Evolutionary conservation across 1,284 basidiomycete genomes (phyloP).

Genomic region (Rhizoctonia solani): DNA sequence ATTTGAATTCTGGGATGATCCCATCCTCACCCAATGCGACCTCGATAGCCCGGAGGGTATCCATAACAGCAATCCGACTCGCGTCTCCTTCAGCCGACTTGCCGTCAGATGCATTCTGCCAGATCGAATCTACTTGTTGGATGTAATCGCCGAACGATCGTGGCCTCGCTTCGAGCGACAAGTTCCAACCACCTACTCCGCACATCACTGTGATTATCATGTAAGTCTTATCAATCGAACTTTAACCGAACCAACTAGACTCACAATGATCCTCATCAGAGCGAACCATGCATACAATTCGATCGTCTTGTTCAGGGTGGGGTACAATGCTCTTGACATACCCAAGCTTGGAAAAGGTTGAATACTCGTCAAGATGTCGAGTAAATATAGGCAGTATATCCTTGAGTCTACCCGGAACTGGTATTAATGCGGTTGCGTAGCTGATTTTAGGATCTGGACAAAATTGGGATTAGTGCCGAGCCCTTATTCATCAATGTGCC

Average conservation of each 20-base stretch:
- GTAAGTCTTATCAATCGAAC: neutral
- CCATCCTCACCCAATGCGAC: neutral
- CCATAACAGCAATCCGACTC: slow-evolving; percentile 15
- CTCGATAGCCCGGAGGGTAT: slow-evolving; percentile 12
- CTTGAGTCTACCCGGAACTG: slow-evolving; percentile 6
- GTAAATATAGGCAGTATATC: slow-evolving; percentile 14
- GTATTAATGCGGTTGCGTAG: slow-evolving; percentile 12
- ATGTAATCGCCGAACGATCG: slow-evolving; percentile 14
- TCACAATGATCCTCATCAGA: slow-evolving; percentile 3
- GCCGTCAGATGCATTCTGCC: slow-evolving; percentile 8
- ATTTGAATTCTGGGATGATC: slow-evolving; percentile 19
- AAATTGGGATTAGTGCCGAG: neutral
- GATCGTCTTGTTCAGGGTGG: slow-evolving; percentile 18
- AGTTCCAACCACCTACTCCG: slow-evolving; percentile 20
- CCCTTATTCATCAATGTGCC: neutral
- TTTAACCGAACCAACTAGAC: neutral
- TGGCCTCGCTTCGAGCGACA: slow-evolving; percentile 3
- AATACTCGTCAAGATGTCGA: neutral
- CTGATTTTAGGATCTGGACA: slow-evolving; percentile 24
- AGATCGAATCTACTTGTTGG: slow-evolving; percentile 25
- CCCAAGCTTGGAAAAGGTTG: slow-evolving; percentile 8
- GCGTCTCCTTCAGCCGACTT: neutral
- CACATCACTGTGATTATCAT: slow-evolving; percentile 6
- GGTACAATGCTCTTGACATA: slow-evolving; percentile 1
- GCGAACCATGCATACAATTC: slow-evolving; percentile 9